Base-by-base conservation (phyloP, 495 filamentous ascomycete species). In the Aspergillus diversus region DNA sequence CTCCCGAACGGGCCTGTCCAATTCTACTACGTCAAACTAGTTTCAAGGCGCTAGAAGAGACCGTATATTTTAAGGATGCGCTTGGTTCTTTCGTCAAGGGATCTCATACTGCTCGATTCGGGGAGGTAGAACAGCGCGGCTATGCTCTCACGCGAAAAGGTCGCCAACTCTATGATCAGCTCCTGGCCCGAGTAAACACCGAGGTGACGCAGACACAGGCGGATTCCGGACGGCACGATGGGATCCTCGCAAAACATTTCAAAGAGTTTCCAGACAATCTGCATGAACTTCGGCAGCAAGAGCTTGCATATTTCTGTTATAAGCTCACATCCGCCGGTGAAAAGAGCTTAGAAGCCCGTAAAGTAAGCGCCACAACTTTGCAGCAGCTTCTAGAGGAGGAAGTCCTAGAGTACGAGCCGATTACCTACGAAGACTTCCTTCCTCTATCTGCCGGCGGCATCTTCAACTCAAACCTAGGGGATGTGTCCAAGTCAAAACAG, bases 401-500 rank as follows among this genome's bases (percentile, higher is more conserved):
- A 0, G 33, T 73, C 5, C 13, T 80, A 12, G 61, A 61, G 53
- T 72, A 66, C 43, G 70, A 73, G 50, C 76, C 76, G 15, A 68
- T 80, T 15, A 77, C 71, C 0, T 80, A 80, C 43, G 77, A 80
- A 53, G 77, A 80, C 39, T 80, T 80, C 59, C 66, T 80, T 8
- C 77, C 77, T 3, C 60, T 80, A 3, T 78, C 75, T 5, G 77
- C 77, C 1, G 77, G 71, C 8, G 77, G 76, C 16, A 80, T 80
- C 34, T 80, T 80, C 66, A 71, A 73, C 16, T 78, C 75, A 9
- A 80, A 79, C 43, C 65, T 81, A 4, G 68, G 72, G 9, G 63
- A 50, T 5, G 43, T 56, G 5, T 68, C 66, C 0, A 54, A 66
- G 33, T 65, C 63, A 33, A 60, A 56, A 48, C 66, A 69, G 55